Percentiles rank a stretch among this genome's conserved stretches.
Evolutionary conservation across 176 grass and related monocot species (phyloP).

Genomic region (Cymbopogon citratus): DNA sequence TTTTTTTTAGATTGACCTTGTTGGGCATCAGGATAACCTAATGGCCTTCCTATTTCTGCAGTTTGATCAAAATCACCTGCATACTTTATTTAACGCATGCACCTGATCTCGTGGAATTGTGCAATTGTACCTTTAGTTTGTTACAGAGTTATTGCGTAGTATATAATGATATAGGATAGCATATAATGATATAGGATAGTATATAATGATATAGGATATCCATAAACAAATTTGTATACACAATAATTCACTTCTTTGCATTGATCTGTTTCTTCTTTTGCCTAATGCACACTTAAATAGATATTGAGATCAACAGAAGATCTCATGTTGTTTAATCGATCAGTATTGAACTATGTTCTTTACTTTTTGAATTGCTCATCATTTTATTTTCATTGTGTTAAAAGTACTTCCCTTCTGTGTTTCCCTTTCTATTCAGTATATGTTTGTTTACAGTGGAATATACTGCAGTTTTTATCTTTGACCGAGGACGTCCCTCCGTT

Average conservation of each 20-base stretch:
- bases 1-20: constrained; percentile 14
- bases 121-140: constrained; percentile 12
- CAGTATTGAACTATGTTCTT: background rate
- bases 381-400: constrained; percentile 3
- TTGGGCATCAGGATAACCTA: background rate
- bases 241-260: constrained; percentile 5
- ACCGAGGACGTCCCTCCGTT: too few relatives aligned
- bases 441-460: constrained; percentile 18
- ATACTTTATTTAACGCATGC: constrained; percentile 3
- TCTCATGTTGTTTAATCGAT: constrained; percentile 1
- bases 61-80: constrained; percentile 14
- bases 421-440: background rate
- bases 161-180: constrained; percentile 20
- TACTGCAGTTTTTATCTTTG: background rate
- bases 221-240: background rate
- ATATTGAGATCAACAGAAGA: background rate
- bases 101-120: background rate
- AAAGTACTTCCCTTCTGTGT: constrained; percentile 1
- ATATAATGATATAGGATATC: background rate
- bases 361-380: background rate
- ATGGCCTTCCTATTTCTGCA: constrained; percentile 13
- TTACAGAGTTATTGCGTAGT: constrained; percentile 18
- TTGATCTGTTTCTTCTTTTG: background rate
- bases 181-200: too few relatives aligned
- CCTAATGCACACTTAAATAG: background rate